Evolutionary conservation across 208 protist species (phyloP).

Genomic region (Trypanosoma platydactyli): DNA sequence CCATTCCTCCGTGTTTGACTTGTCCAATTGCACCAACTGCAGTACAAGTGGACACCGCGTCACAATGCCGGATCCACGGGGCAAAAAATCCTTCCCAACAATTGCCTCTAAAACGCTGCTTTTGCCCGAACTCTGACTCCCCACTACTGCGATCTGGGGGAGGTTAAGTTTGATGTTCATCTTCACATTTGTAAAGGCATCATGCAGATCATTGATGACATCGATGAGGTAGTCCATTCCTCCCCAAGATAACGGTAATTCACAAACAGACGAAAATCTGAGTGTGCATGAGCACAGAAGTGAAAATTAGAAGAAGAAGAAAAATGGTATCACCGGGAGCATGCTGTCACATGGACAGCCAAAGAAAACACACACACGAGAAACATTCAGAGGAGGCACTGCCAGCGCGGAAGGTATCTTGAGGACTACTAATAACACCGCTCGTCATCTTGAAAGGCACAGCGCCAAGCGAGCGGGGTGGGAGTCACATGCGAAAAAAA

Average conservation of each 20-base stretch:
- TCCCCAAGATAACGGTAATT: slow-evolving; percentile 2
- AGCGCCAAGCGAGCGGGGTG: no score
- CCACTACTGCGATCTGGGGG: slow-evolving; percentile 99
- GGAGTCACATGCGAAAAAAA: neutral
- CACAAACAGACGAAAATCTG: slow-evolving; percentile 11
- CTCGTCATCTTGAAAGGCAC: no score
- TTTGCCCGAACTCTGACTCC: slow-evolving; percentile 97
- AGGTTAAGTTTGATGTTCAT: slow-evolving; percentile 95
- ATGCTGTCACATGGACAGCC: no score
- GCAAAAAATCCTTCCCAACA: slow-evolving; percentile 99
- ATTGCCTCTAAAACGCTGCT: slow-evolving; percentile 99
- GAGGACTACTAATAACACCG: no score
- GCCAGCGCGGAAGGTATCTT: no score
- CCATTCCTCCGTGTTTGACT: slow-evolving; percentile 65
- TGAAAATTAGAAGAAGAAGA: neutral
- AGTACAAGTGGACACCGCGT: slow-evolving; percentile 99
- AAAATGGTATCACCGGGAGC: neutral
- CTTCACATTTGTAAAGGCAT: slow-evolving; percentile 92
- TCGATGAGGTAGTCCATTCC: slow-evolving; percentile 97
- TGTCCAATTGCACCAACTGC: slow-evolving; percentile 94
- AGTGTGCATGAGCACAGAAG: neutral
- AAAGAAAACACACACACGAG: neutral
- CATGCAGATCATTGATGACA: slow-evolving; percentile 98
- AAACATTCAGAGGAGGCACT: neutral
- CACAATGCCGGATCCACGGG: slow-evolving; percentile 98